Evolutionary conservation across 441 rosid genomes (phyloP).

Genomic region (Hypseocharis bilobata): DNA sequence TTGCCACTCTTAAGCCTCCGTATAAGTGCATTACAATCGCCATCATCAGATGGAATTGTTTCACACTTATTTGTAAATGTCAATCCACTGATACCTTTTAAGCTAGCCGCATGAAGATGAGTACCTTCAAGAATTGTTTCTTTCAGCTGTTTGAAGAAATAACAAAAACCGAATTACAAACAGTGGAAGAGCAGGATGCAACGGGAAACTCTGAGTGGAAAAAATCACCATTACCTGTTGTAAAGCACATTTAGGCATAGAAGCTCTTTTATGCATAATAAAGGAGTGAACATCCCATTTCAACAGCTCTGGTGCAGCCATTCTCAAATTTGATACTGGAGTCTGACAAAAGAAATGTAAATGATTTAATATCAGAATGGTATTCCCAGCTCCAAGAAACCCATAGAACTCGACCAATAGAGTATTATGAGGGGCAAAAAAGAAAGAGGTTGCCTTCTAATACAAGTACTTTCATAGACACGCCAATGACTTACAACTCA

Average conservation of each 20-base stretch:
- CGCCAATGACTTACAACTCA: background rate
- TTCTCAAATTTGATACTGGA: constrained; percentile 23
- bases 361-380: background rate
- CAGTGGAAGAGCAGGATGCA: constrained; percentile 2
- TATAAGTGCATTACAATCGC: constrained; percentile 10
- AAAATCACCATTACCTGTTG: constrained; percentile 29
- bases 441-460: background rate
- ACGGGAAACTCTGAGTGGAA: background rate
- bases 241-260: constrained; percentile 34
- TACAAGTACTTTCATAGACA: background rate
- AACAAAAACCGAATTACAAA: constrained; percentile 12
- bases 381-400: background rate
- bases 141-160: constrained; percentile 34
- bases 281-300: constrained; percentile 42
- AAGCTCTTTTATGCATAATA: constrained; percentile 36
- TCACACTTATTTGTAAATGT: constrained; percentile 12
- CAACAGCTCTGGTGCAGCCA: constrained; percentile 25
- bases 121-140: constrained; percentile 28
- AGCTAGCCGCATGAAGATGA: constrained; percentile 26
- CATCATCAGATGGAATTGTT: background rate
- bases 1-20: constrained; percentile 12
- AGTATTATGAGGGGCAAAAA: background rate
- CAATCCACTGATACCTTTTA: constrained; percentile 33
- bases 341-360: constrained; percentile 24
- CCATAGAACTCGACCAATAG: background rate